Percentiles rank a stretch among this genome's conserved stretches.
Evolutionary conservation across 345 rosid genomes (phyloP).

Genomic region (Syzygium aqueum): DNA sequence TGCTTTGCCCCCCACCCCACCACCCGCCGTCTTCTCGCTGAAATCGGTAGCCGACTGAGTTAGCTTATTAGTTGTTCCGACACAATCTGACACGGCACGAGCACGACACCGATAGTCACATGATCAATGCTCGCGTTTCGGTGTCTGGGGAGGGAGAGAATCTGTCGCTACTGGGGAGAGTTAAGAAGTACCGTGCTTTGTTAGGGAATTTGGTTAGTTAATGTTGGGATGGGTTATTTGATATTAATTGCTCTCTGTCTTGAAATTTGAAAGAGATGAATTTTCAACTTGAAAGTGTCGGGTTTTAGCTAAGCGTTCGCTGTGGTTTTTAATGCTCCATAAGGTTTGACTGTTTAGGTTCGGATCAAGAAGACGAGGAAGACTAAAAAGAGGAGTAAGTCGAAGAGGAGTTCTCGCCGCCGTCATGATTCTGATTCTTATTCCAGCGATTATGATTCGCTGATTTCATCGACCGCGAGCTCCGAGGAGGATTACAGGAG

Average conservation of each 20-base stretch:
- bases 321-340: background rate
- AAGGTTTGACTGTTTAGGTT: slow-evolving; percentile 23
- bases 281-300: background rate
- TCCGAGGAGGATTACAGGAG: slow-evolving; percentile 41
- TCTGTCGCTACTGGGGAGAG: background rate
- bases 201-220: background rate
- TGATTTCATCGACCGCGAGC: slow-evolving; percentile 37
- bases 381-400: slow-evolving; percentile 22
- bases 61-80: background rate
- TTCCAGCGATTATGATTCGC: slow-evolving; percentile 33
- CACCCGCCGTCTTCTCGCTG: background rate
- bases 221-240: background rate
- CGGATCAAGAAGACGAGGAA: slow-evolving; percentile 44
- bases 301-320: background rate
- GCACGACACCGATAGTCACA: background rate
- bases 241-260: background rate
- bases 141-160: background rate
- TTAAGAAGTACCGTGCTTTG: background rate
- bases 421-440: slow-evolving; percentile 26
- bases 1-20: background rate
- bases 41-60: background rate
- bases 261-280: background rate
- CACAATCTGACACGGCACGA: background rate
- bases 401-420: slow-evolving; percentile 36
- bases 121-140: background rate